Evolutionary conservation across 2,329 filamentous ascomycete species (phyloP), one percentile per base, ranked within the genome.

Genomic region (Geosmithia putterillii): DNA sequence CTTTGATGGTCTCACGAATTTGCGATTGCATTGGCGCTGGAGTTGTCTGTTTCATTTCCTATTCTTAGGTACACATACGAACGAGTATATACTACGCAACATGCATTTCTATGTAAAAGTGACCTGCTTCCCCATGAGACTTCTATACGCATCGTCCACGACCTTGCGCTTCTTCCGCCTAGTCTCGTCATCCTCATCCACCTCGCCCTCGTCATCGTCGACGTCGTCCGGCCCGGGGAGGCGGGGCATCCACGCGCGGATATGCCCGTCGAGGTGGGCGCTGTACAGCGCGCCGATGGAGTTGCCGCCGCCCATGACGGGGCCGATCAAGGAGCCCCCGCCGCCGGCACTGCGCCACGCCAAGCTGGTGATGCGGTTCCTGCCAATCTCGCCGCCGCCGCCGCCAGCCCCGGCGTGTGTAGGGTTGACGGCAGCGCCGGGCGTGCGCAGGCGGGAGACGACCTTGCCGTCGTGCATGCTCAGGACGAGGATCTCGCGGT

Each of bases 251-350:
- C 90, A 95, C 4, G 76, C 76, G 38, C 83, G 74, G 45, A 96
- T 90, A 42, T 81, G 82, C 0, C 90, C 90, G 56, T 95, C 87
- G 3, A 81, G 71, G 54, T 95, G 87, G 2, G 80, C 83, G 43
- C 86, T 92, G 62, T 87, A 94, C 45, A 95, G 55, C 8, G 66
- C 71, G 1, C 74, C 74, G 4, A 69, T 51, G 18, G 66, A 67
- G 47, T 70, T 74, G 2, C 59, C 64, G 2, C 73, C 74, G 4
- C 74, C 74, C 66, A 76, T 73, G 50, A 83, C 79, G 1, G 81
- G 57, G 0, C 77, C 79, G 7, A 69, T 69, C 3, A 70, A 70
- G 2, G 66, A 65, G 14, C 73, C 71, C 19, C 73, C 70, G 25
- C 86, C 84, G 1, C 76, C 73, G 3, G 69, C 64, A 2, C 74